These are phyloP conservation scores for Lachancea thermotolerans DNA, from an alignment of 805 yeast genomes.

Conservation along the genomic window DNA sequence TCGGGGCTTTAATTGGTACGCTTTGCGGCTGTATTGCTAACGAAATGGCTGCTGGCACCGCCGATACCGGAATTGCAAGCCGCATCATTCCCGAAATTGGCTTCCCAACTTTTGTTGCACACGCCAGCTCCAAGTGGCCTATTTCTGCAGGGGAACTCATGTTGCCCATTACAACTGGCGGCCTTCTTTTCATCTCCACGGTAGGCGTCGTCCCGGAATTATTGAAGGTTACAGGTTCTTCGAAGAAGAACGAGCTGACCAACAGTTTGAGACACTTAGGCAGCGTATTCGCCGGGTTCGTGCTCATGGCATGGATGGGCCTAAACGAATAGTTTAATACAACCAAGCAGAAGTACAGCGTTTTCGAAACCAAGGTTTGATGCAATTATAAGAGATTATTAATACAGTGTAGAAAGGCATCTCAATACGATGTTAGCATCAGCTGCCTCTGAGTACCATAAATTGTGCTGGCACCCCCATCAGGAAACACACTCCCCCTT, in stretches of 20 bases:
- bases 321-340: background rate
- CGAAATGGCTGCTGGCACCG: conserved; percentile 11
- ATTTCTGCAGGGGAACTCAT: conserved; percentile 40
- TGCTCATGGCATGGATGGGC: conserved; percentile 41
- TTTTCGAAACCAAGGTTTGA: no score
- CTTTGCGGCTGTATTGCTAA: conserved; percentile 55
- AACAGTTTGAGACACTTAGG: conserved; percentile 42
- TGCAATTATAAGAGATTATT: no score
- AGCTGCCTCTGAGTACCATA: no score
- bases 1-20: conserved; percentile 62
- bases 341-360: no score
- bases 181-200: conserved; percentile 64
- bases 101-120: background rate
- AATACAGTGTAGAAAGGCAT: no score
- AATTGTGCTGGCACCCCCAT: no score
- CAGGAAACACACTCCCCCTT: no score
- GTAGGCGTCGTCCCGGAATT: conserved; percentile 74
- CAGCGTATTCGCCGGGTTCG: conserved; percentile 48
- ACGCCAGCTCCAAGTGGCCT: background rate
- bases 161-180: conserved; percentile 72
- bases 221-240: conserved; percentile 37
- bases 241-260: conserved; percentile 34
- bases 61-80: background rate
- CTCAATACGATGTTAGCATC: no score
- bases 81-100: conserved; percentile 2